Evolutionary conservation across 768 basidiomycete species (phyloP), one percentile per base, ranked within the genome.

Genomic region (Cytidiella melzeri): DNA sequence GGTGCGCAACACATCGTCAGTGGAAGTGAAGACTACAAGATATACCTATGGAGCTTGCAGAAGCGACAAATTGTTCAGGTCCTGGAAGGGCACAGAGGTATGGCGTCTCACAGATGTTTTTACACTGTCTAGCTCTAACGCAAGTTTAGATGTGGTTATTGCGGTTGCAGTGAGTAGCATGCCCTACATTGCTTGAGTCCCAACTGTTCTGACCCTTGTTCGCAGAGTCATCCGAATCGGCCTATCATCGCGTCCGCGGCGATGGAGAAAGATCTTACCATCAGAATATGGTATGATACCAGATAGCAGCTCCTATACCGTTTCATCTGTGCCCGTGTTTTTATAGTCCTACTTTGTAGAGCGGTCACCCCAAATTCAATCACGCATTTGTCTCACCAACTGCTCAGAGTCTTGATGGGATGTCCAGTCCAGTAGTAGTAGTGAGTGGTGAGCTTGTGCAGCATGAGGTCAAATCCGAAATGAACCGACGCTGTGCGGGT

Each of bases 31-130:
- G 94, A 96, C 65, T 74, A 77, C 56, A 94, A 88, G 60, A 70
- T 93, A 23, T 87, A 88, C 56, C 71, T 96, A 25, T 96, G 92
- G 91, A 88, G 96, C 62, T 63, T 98, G 45, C 90, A 94, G 64
- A 83, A 79, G 6, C 74, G 91, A 20, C 73, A 87, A 61, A 69
- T 93, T 5, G 67, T 84, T 28, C 92, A 95, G 61, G 65, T 78
- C 11, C 70, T 89, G 11, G 81, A 89, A 54, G 86, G 88, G 1
- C 92, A 94, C 66, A 74, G 84, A 69, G 92, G 90, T 91, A 36
- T 18, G 68, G 55, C 3, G 30, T 7, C 30, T 34, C 30, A 34
- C 30, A 7, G 43, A 3, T 24, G 43, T 75, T 7, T 25, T 53
- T n/a, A 24, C 3, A 13, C 47, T n/a, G 11, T 37, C 24, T 27